phyloP scores from a whole-genome alignment of 352 stramenopile species.

The Saprolegnia parasitica region DNA sequence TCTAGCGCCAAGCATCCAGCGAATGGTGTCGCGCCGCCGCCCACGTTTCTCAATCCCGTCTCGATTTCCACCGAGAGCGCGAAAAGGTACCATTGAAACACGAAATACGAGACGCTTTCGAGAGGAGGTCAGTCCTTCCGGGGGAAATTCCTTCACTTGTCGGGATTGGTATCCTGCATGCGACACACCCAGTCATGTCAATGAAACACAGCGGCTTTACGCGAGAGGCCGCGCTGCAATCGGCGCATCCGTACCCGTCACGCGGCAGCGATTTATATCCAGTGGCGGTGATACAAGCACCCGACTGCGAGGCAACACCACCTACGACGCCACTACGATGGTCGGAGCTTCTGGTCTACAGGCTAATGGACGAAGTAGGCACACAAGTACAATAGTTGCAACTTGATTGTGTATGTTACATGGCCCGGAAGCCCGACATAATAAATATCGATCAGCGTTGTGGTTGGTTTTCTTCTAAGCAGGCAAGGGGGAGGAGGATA shows the following conservation, averaged over 20 bases:
- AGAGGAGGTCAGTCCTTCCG: not conserved
- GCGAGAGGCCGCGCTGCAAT: not conserved
- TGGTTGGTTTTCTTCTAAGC: not conserved
- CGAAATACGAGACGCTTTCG: not conserved
- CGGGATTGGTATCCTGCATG: not conserved
- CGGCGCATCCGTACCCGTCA: not conserved
- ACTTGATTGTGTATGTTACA: conserved; percentile 22
- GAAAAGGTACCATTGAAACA: not conserved
- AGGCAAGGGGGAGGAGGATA: not conserved
- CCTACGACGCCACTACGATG: not conserved
- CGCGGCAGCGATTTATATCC: too few relatives aligned
- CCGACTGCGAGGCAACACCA: too few relatives aligned
- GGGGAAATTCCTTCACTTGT: not conserved
- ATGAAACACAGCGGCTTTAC: not conserved
- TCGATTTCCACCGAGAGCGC: not conserved
- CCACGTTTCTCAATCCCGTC: not conserved
- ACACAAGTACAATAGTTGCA: not conserved
- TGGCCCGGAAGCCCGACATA: not conserved
- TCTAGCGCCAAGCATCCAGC: too few relatives aligned
- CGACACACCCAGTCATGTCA: not conserved
- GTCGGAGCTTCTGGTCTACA: not conserved
- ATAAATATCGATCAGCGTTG: conserved; percentile 13
- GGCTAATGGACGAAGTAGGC: not conserved
- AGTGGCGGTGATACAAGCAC: too few relatives aligned
- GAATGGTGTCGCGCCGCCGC: too few relatives aligned